Conservation (phyloP, 148 eudicot species). For the Amaranthus hypochondriacus region DNA sequence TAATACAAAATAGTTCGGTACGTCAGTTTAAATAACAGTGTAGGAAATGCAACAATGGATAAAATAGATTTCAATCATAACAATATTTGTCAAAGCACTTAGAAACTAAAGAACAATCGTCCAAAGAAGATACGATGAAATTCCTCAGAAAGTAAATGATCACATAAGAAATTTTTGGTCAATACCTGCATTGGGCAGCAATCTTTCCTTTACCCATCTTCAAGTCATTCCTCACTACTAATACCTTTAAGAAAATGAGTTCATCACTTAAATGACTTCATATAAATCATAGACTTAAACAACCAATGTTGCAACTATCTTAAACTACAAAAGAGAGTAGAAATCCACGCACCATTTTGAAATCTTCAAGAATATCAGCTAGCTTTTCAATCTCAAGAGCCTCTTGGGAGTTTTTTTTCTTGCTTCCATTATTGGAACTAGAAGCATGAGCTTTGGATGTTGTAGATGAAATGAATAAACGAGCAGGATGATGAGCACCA, state of each 20-base stretch:
- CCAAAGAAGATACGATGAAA: constrained; percentile 1
- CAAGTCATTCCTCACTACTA: constrained; percentile 97
- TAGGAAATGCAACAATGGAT: background rate
- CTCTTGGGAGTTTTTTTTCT: constrained; percentile 41
- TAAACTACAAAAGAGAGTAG: constrained; percentile 1
- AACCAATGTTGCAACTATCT: background rate
- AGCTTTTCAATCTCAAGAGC: constrained; percentile 81
- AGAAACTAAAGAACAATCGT: background rate
- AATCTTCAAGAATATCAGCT: constrained; percentile 87
- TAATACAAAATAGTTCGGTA: background rate
- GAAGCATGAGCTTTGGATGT: constrained; percentile 27
- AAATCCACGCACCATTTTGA: constrained; percentile 65
- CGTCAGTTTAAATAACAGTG: background rate
- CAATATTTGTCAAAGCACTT: background rate
- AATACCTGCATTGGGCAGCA: constrained; percentile 98
- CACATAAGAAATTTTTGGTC: background rate
- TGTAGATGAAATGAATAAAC: constrained; percentile 25
- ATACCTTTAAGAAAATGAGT: constrained; percentile 44
- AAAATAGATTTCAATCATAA: background rate
- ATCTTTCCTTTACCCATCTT: constrained; percentile 99
- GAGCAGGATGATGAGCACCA: constrained; percentile 46
- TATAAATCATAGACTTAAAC: background rate
- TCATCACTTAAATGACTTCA: background rate
- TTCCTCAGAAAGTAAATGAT: background rate
- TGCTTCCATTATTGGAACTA: constrained; percentile 29